These are phyloP conservation scores for Prunus mira DNA, from an alignment of 306 rosid species.

Conservation along the genomic window DNA sequence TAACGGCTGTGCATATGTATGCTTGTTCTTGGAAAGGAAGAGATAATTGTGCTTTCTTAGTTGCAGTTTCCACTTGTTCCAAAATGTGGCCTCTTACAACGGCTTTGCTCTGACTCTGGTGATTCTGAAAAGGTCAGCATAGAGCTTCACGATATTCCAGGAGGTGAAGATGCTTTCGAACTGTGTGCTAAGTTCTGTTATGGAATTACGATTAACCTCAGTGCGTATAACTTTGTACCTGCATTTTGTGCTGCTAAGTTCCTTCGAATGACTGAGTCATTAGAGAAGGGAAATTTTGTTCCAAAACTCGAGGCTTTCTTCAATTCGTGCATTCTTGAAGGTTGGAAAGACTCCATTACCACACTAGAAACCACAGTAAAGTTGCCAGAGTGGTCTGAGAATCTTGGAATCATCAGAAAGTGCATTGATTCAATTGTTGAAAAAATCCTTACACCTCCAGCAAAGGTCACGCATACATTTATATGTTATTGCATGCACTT, in stretches of 20 bases:
- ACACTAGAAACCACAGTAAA: constrained; percentile 60
- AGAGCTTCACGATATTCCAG: constrained; percentile 82
- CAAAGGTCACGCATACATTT: constrained; percentile 44
- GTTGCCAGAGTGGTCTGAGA: constrained; percentile 80
- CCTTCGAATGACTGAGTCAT: constrained; percentile 74
- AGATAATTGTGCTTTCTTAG: constrained; percentile 34
- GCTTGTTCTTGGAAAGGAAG: not conserved
- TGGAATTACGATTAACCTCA: constrained; percentile 76
- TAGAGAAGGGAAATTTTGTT: constrained; percentile 69
- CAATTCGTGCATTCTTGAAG: constrained; percentile 76
- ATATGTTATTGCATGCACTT: not conserved
- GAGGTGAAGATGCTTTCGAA: constrained; percentile 85
- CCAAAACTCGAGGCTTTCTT: constrained; percentile 86
- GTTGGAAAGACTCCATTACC: constrained; percentile 89
- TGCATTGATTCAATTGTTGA: constrained; percentile 85
- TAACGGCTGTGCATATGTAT: not conserved
- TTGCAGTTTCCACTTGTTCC: constrained; percentile 79
- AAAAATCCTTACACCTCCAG: constrained; percentile 70
- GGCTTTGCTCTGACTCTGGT: constrained; percentile 57
- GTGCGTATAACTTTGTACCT: constrained; percentile 79
- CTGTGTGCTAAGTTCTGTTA: constrained; percentile 88
- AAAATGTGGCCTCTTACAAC: constrained; percentile 73
- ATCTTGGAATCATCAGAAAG: constrained; percentile 78
- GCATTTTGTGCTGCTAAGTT: constrained; percentile 79
- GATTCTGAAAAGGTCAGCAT: constrained; percentile 45